phyloP scores from a whole-genome alignment of 2,329 filamentous ascomycete species.

The Xylariaceae sp. region DNA sequence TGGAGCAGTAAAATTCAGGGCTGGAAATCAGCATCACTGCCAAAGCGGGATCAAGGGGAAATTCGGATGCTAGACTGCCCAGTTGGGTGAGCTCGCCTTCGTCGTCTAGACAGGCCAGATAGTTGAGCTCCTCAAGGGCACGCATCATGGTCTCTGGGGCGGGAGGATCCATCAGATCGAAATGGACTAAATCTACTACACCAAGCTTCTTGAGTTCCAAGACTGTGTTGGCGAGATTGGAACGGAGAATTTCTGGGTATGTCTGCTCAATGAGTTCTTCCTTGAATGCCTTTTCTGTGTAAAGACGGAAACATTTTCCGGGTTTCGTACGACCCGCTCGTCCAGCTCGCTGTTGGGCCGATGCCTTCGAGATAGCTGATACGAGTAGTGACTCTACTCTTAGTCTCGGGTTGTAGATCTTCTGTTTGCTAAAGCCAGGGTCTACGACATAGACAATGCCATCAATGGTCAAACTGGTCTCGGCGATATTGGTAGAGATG shows the following conservation, averaged over 20 bases:
- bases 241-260: slow-evolving; percentile 93
- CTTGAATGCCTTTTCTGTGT: slow-evolving; percentile 95
- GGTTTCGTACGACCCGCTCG: slow-evolving; percentile 98
- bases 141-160: slow-evolving; percentile 99
- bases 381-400: slow-evolving; percentile 97
- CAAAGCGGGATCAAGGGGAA: slow-evolving; percentile 90
- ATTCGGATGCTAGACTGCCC: slow-evolving; percentile 88
- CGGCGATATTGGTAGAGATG: slow-evolving; percentile 95
- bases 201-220: slow-evolving; percentile 97
- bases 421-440: slow-evolving; percentile 98
- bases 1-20: slow-evolving; percentile 98
- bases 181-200: slow-evolving; percentile 94
- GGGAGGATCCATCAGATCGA: slow-evolving; percentile 98
- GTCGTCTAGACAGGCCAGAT: slow-evolving; percentile 93
- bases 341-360: slow-evolving; percentile 95
- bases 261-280: slow-evolving; percentile 98
- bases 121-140: slow-evolving; percentile 96
- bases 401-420: slow-evolving; percentile 97
- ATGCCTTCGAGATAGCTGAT: slow-evolving; percentile 96
- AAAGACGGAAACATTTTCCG: slow-evolving; percentile 97
- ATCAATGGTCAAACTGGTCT: slow-evolving; percentile 96
- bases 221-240: slow-evolving; percentile 93
- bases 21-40: slow-evolving; percentile 98
- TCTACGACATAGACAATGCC: slow-evolving; percentile 99
- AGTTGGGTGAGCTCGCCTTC: slow-evolving; percentile 90